These are phyloP conservation scores for Bacidia gigantensis DNA, from an alignment of 495 filamentous ascomycete genomes.

Conservation along the genomic window DNA sequence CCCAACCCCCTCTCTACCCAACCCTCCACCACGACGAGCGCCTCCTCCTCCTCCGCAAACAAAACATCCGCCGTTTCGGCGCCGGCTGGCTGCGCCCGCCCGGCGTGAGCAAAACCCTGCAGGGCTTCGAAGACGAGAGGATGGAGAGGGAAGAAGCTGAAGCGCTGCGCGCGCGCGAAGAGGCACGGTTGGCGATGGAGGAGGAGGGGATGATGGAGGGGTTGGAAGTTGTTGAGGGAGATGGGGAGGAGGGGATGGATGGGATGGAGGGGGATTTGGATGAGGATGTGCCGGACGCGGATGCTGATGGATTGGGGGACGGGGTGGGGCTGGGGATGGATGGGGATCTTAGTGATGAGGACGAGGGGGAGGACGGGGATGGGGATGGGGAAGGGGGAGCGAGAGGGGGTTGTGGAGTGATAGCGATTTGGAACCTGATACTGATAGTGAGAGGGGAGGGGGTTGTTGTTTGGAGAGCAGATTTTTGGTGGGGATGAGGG, in stretches of 20 bases:
- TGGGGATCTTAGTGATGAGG: constrained; percentile 1
- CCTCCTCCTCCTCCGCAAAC: constrained; percentile 50
- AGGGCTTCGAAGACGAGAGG: constrained; percentile 63
- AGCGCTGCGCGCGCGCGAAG: constrained; percentile 49
- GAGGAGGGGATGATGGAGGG: constrained; percentile 26
- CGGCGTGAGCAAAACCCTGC: constrained; percentile 60
- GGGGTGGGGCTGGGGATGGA: constrained; percentile 17
- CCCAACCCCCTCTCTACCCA: constrained; percentile 17
- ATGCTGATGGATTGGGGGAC: constrained; percentile 35
- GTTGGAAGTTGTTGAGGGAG: constrained; percentile 13
- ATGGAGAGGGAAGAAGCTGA: constrained; percentile 70
- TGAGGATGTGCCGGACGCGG: constrained; percentile 36
- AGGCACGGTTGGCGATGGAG: constrained; percentile 46
- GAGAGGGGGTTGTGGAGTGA: neutral
- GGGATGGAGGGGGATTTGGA: constrained; percentile 36
- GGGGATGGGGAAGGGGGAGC: constrained; percentile 2
- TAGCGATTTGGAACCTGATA: neutral
- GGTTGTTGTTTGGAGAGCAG: neutral
- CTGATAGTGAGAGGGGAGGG: neutral
- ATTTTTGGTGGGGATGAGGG: constrained; percentile 1
- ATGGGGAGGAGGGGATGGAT: constrained; percentile 19
- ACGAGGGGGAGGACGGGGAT: constrained; percentile 4
- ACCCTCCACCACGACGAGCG: constrained; percentile 56
- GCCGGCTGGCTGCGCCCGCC: constrained; percentile 67
- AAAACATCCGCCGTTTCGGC: constrained; percentile 61